Conservation (phyloP, 1,284 basidiomycete genomes). For the Ceratobasidium sp. region DNA sequence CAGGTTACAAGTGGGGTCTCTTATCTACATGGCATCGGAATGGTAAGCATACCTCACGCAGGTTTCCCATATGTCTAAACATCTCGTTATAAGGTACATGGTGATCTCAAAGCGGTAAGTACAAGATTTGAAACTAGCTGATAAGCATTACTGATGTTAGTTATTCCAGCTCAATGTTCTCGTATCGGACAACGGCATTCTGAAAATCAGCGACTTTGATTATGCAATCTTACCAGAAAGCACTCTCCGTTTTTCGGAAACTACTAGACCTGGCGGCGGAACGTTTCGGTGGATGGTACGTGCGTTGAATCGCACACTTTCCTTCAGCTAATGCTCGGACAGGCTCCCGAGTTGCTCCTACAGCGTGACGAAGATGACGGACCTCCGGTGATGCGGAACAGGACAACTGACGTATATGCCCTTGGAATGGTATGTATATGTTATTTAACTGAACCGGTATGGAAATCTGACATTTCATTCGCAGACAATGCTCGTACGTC, state of each 20-base stretch:
- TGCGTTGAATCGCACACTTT: not conserved
- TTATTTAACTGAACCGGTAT: not conserved
- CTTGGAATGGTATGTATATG: conserved; percentile 23
- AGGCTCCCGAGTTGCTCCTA: conserved; percentile 30
- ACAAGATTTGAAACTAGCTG: no score
- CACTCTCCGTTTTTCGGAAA: conserved; percentile 30
- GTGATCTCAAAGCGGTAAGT: conserved; percentile 25
- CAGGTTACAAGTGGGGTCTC: conserved; percentile 17
- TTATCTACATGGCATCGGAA: conserved; percentile 14
- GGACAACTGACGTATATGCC: conserved; percentile 25
- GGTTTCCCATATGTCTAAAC: not conserved
- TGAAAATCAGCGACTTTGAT: conserved; percentile 31
- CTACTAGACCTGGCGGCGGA: conserved; percentile 26
- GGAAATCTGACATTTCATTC: not conserved
- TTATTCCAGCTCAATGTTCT: conserved; percentile 6
- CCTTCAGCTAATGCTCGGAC: not conserved
- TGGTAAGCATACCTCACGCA: not conserved
- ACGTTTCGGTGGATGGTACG: conserved; percentile 38
- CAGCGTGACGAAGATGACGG: not conserved
- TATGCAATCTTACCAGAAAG: conserved; percentile 15
- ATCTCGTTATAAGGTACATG: conserved; percentile 2
- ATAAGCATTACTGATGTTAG: not conserved
- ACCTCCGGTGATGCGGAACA: not conserved
- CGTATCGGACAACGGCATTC: not conserved
- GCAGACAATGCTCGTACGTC: conserved; percentile 30